These are phyloP conservation scores for Leccinum uliginosum DNA, from an alignment of 768 basidiomycete genomes.

Conservation along the genomic window DNA sequence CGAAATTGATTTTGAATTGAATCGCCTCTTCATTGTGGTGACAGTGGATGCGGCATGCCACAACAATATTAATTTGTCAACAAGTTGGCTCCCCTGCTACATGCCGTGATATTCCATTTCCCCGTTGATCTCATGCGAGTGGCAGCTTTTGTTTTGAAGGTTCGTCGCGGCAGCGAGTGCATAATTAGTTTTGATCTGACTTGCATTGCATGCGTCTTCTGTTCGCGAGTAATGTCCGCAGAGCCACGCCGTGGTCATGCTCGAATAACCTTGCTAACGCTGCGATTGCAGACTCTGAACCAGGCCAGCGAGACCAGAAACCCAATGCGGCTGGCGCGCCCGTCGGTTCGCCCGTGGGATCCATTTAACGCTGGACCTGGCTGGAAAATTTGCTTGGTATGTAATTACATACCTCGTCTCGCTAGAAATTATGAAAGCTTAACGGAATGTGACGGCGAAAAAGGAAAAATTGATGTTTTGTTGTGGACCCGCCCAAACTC, in stretches of 20 bases:
- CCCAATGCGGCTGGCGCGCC: background rate
- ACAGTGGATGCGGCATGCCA: background rate
- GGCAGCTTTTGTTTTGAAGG: background rate
- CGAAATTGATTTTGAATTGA: slow-evolving; percentile 2
- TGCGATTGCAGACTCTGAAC: background rate
- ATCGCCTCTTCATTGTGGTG: background rate
- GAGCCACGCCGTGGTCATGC: background rate
- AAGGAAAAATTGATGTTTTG: slow-evolving; percentile 8
- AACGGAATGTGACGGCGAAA: slow-evolving; percentile 17
- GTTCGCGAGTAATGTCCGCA: background rate
- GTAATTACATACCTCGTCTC: background rate
- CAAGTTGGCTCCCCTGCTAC: background rate
- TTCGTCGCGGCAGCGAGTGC: background rate
- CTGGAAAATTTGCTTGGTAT: background rate
- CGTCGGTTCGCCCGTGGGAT: background rate
- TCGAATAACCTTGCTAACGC: background rate
- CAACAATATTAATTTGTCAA: background rate
- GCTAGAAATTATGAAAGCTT: slow-evolving; percentile 7
- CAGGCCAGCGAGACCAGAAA: background rate
- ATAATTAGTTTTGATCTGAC: background rate
- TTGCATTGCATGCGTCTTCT: background rate
- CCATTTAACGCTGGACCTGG: background rate
- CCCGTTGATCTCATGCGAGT: background rate
- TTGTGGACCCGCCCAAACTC: slow-evolving; percentile 9
- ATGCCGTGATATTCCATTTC: slow-evolving; percentile 8